Percentiles rank a stretch among this genome's conserved stretches.
Evolutionary conservation across 306 rosid genomes (phyloP).

Genomic region (Pueraria montana): DNA sequence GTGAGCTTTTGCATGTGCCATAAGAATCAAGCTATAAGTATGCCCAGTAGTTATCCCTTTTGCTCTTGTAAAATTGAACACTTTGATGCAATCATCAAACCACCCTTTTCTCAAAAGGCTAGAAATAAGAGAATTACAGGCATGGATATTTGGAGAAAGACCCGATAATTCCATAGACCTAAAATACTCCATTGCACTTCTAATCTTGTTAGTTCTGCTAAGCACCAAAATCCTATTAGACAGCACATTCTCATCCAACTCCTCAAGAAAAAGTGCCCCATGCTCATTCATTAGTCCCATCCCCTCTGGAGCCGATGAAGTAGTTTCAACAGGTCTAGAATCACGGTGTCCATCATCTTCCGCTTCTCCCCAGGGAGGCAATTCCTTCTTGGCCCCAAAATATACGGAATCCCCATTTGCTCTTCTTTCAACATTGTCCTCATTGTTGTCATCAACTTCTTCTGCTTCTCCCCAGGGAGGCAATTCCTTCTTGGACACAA

Average conservation of each 20-base stretch:
- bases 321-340: conserved; percentile 32
- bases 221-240: conserved; percentile 82
- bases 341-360: conserved; percentile 36
- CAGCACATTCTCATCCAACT: conserved; percentile 66
- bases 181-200: conserved; percentile 81
- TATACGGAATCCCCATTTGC: conserved; percentile 41
- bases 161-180: conserved; percentile 78
- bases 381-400: conserved; percentile 48
- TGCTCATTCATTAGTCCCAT: conserved; percentile 46
- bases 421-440: conserved; percentile 13
- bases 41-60: conserved; percentile 71
- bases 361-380: conserved; percentile 69
- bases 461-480: conserved; percentile 64
- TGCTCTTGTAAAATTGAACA: conserved; percentile 64
- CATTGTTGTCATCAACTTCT: not conserved
- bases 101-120: conserved; percentile 78
- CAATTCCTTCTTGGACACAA: conserved; percentile 46
- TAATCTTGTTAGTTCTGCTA: conserved; percentile 77
- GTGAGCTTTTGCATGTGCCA: conserved; percentile 62
- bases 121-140: conserved; percentile 83
- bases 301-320: conserved; percentile 46
- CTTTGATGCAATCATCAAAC: conserved; percentile 69
- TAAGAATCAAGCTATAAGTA: conserved; percentile 82
- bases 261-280: conserved; percentile 68
- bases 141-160: conserved; percentile 77